These are phyloP conservation scores for Suhomyces kilbournensis DNA, from an alignment of 805 yeast species.

Conservation along the genomic window DNA sequence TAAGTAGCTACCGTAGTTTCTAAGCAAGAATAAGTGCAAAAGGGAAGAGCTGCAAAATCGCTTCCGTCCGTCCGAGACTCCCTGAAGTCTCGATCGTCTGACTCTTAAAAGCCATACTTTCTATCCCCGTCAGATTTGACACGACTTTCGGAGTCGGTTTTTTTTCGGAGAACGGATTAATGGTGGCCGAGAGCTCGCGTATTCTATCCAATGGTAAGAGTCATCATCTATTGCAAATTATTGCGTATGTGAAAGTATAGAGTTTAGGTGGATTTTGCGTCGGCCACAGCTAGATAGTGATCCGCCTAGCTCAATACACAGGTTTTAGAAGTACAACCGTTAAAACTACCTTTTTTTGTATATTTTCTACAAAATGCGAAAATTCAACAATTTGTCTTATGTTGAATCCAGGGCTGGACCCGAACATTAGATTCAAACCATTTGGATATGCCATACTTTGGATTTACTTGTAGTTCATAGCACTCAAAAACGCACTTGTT, in stretches of 20 bases:
- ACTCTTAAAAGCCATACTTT: neutral
- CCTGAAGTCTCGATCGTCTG: neutral
- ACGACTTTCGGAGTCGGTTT: neutral
- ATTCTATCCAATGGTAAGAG: neutral
- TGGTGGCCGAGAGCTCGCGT: neutral
- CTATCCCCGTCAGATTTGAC: neutral
- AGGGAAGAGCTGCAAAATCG: neutral
- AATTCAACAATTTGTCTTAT: neutral
- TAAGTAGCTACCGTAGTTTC: neutral
- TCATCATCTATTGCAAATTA: neutral
- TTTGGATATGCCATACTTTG: slow-evolving; percentile 44
- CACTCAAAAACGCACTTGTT: slow-evolving; percentile 50
- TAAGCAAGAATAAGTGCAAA: neutral
- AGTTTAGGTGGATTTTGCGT: neutral
- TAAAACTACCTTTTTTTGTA: neutral
- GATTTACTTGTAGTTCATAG: slow-evolving; percentile 21
- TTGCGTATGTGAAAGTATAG: neutral
- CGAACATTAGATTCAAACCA: slow-evolving; percentile 41
- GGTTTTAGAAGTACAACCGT: neutral
- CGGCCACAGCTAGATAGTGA: neutral
- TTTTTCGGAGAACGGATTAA: neutral
- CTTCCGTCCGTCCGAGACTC: neutral
- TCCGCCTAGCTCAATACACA: neutral
- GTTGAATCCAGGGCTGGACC: neutral
- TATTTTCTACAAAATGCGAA: neutral